A percentile compares a stretch with the other conserved stretches of the same genome.
phyloP scores from a whole-genome alignment of 352 stramenopile genomes.

The Aphanomyces astaci region DNA sequence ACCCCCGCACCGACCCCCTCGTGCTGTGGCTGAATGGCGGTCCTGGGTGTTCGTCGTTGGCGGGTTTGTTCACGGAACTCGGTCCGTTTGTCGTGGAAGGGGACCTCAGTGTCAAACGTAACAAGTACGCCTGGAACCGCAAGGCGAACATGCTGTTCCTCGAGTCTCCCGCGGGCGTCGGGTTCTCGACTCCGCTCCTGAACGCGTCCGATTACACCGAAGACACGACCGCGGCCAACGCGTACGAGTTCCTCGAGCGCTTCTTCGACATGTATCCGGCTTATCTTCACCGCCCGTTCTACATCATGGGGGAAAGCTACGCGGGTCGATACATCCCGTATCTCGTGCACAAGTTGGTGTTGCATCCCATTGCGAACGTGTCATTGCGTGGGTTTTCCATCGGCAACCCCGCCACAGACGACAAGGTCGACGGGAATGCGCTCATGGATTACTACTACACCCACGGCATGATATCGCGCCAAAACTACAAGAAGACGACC shows the following conservation, averaged over 20 bases:
- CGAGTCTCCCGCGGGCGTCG: slow-evolving; percentile 61
- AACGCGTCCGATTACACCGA: slow-evolving; percentile 47
- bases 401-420: slow-evolving; percentile 36
- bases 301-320: slow-evolving; percentile 84
- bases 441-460: slow-evolving; percentile 44
- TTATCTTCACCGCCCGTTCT: slow-evolving; percentile 56
- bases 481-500: slow-evolving; percentile 49
- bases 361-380: slow-evolving; percentile 39
- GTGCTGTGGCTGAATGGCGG: slow-evolving; percentile 90
- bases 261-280: slow-evolving; percentile 77
- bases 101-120: slow-evolving; percentile 49
- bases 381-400: slow-evolving; percentile 56
- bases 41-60: slow-evolving; percentile 70
- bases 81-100: slow-evolving; percentile 49
- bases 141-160: slow-evolving; percentile 84
- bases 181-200: slow-evolving; percentile 57
- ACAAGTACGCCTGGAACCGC: slow-evolving; percentile 82
- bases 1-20: slow-evolving; percentile 56
- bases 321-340: slow-evolving; percentile 82
- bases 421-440: slow-evolving; percentile 19
- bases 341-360: slow-evolving; percentile 58
- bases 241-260: slow-evolving; percentile 53
- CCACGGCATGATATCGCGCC: slow-evolving; percentile 63
- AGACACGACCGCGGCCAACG: slow-evolving; percentile 41
- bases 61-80: slow-evolving; percentile 79